These are phyloP conservation scores for Phoenix dactylifera DNA, from an alignment of 176 grass and related monocot genomes.

Conservation along the genomic window DNA sequence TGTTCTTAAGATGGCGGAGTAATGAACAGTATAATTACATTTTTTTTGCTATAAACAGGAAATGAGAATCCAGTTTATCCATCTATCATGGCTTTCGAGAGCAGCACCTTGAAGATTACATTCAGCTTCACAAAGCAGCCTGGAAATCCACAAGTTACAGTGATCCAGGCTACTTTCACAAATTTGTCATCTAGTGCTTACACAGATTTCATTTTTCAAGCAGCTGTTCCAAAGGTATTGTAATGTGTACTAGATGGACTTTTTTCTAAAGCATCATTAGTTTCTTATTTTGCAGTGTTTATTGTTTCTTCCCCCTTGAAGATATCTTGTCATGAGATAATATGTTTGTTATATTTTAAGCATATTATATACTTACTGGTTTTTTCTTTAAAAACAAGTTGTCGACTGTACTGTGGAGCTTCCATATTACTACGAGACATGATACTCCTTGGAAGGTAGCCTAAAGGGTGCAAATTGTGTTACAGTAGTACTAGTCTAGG, in stretches of 20 bases:
- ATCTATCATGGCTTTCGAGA: slow-evolving; percentile 79
- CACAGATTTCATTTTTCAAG: slow-evolving; percentile 90
- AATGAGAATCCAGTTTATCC: slow-evolving; percentile 39
- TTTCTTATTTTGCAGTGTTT: too few species aligned
- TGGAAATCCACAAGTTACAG: slow-evolving; percentile 71
- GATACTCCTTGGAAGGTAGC: too few species aligned
- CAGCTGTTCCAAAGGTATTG: slow-evolving; percentile 94
- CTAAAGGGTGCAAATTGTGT: too few species aligned
- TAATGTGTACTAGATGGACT: background rate
- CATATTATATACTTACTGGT: too few species aligned
- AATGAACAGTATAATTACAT: background rate
- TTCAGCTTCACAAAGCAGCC: slow-evolving; percentile 75
- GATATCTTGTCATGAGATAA: too few species aligned
- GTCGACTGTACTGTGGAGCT: too few species aligned
- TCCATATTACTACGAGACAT: too few species aligned
- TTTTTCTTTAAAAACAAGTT: too few species aligned
- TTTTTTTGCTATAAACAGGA: slow-evolving; percentile 25
- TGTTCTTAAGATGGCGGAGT: background rate
- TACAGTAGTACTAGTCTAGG: too few species aligned
- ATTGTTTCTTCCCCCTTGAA: too few species aligned
- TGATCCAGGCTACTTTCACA: slow-evolving; percentile 61
- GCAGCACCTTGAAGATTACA: slow-evolving; percentile 63
- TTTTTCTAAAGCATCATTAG: background rate
- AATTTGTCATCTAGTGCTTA: slow-evolving; percentile 69
- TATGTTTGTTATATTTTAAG: too few species aligned